Evolutionary conservation across 129 eudicot genomes (phyloP), one percentile per base, ranked within the genome.

Genomic region (Gnaphalium uliginosum): DNA sequence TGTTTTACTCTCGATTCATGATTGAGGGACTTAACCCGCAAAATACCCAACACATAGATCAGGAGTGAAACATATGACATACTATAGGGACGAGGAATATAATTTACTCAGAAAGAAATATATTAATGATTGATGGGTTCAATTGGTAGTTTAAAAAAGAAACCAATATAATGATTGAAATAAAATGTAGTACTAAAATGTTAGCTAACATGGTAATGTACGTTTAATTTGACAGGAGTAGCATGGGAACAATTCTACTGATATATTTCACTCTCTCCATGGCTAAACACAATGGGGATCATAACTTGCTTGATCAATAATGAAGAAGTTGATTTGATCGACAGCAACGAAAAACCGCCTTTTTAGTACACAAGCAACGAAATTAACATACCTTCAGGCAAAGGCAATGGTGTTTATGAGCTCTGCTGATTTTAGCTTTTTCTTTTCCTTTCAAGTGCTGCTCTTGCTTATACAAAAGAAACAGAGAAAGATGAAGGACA

Each of bases 181-280:
- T 11, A 67, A 17, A 22, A 9, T 0, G 2, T 0, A 8, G 25
- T 13, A 58, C 64, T 22, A 58, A 22, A 21, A 58, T n/a, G 29
- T 23, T 21, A 23, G 14, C 64, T 58, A 58, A 46, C 18, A 13
- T 46, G 2, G 2, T 56, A 6, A 56, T 9, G 15, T 56, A 9
- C 21, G 26, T 62, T 4, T 29, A 48, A 80, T 32, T 37, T 80
- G 66, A 71, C 94, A 93, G 98, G 87, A 89, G 96, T 69, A 84
- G 95, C 82, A 81, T 93, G 86, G 98, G 98, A 78, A 87, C 98
- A n/a, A 83, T 90, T 64, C 68, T 93, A 19, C 86, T 93, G 22
- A 93, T 93, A 39, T 88, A 75, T 82, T 86, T 88, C 85, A 89
- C 96, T 8, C 82, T 93, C 60, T 72, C 86, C 26, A 79, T 93